phyloP scores from a whole-genome alignment of 2,329 filamentous ascomycete genomes.

The Aspergillus tamarii region DNA sequence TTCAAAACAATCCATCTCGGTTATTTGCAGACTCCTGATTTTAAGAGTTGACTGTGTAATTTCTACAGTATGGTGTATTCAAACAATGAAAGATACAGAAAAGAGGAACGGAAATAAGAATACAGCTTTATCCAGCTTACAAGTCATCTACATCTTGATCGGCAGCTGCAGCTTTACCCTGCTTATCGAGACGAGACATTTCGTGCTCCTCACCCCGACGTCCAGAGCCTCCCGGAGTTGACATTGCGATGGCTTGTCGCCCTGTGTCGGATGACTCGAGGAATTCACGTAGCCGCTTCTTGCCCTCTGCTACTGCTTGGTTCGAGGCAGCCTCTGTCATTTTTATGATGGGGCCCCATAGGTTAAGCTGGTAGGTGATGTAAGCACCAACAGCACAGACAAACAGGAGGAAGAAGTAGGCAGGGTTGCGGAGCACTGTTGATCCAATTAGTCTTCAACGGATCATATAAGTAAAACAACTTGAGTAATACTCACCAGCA shows the following conservation, averaged over 20 bases:
- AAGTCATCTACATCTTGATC: constrained; percentile 40
- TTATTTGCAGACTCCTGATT: background rate
- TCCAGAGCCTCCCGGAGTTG: constrained; percentile 42
- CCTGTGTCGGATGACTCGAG: constrained; percentile 85
- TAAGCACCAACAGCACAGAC: constrained; percentile 77
- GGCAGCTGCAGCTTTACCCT: constrained; percentile 24
- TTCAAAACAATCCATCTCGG: background rate
- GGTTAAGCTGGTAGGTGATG: constrained; percentile 88
- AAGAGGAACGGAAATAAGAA: constrained; percentile 8
- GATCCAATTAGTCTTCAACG: background rate
- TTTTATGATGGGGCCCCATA: constrained; percentile 93
- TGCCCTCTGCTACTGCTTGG: constrained; percentile 88
- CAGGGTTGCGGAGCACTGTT: constrained; percentile 87
- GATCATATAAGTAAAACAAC: background rate
- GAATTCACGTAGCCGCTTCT: constrained; percentile 87
- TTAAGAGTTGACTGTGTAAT: background rate
- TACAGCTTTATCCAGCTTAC: constrained; percentile 24
- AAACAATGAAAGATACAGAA: constrained; percentile 5
- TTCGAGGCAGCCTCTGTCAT: constrained; percentile 87
- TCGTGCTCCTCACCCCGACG: constrained; percentile 60
- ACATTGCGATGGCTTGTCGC: constrained; percentile 79
- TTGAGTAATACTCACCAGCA: constrained; percentile 67
- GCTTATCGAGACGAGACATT: constrained; percentile 50
- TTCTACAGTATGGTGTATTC: background rate
- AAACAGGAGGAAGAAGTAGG: constrained; percentile 88